A percentile compares a stretch with the other conserved stretches of the same genome.
These are phyloP conservation scores for Solanum ahanhuiri DNA, from an alignment of 257 asterid genomes.

Conservation along the genomic window DNA sequence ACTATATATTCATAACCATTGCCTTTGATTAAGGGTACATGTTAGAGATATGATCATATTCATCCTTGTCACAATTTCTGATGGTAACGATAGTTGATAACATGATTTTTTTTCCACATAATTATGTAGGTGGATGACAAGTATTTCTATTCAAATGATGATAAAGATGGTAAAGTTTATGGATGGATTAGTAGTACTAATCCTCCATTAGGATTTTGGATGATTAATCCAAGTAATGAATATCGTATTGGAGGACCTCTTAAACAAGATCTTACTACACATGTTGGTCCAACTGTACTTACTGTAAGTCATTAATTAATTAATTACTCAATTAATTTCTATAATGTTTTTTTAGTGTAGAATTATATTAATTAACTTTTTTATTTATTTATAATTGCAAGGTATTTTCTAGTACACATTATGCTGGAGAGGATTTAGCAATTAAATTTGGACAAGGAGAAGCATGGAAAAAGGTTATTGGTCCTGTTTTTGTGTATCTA, in stretches of 20 bases:
- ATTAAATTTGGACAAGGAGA: conserved; percentile 28
- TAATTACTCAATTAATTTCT: neutral
- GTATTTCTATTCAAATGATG: too few species aligned
- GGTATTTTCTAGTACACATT: conserved; percentile 63
- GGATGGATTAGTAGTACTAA: too few species aligned
- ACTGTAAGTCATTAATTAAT: neutral
- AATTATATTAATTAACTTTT: neutral
- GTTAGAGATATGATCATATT: neutral
- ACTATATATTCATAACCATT: neutral
- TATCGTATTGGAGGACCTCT: too few species aligned
- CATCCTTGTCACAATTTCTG: neutral
- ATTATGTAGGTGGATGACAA: too few species aligned
- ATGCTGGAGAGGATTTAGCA: conserved; percentile 43
- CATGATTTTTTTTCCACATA: neutral
- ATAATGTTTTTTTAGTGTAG: neutral
- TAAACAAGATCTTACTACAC: too few species aligned
- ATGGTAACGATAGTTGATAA: neutral
- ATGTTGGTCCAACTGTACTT: too few species aligned
- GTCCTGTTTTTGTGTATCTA: conserved; percentile 46
- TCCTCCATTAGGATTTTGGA: too few species aligned
- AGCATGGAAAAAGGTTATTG: conserved; percentile 63
- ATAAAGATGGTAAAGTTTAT: too few species aligned
- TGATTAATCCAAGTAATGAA: too few species aligned
- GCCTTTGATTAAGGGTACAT: neutral
- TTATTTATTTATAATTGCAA: conserved; percentile 6